A percentile compares a stretch with the other conserved stretches of the same genome.
Evolutionary conservation across 1,139 yeast genomes (phyloP).

Genomic region (Geotrichum australiense): DNA sequence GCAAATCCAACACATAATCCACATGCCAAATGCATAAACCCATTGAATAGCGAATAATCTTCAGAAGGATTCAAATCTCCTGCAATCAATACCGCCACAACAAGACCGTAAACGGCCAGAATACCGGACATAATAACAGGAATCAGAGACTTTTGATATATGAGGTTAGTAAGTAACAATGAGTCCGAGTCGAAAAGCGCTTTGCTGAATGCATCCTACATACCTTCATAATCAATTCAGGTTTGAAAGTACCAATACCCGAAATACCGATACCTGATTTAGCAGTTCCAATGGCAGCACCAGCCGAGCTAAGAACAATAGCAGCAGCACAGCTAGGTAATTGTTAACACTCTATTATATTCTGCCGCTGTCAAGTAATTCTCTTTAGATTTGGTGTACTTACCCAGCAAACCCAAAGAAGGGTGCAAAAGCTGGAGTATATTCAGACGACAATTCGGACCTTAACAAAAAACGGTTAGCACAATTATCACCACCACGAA

Average conservation of each 20-base stretch:
- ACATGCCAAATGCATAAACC: slow-evolving; percentile 97
- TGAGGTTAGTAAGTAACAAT: not conserved
- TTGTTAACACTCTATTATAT: not conserved
- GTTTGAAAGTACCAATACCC: slow-evolving; percentile 45
- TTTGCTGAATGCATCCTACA: slow-evolving; percentile 2
- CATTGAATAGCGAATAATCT: slow-evolving; percentile 95
- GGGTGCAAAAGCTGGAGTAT: slow-evolving; percentile 84
- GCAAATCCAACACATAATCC: slow-evolving; percentile 97
- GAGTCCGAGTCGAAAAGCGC: not conserved
- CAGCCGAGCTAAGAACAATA: slow-evolving; percentile 82
- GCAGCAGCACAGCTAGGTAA: slow-evolving; percentile 66
- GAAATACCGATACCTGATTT: slow-evolving; percentile 98
- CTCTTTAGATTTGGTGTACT: slow-evolving; percentile 20
- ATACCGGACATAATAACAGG: slow-evolving; percentile 99
- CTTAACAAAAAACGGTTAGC: slow-evolving; percentile 3
- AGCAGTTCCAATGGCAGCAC: slow-evolving; percentile 99
- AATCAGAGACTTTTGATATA: slow-evolving; percentile 40
- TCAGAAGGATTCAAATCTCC: slow-evolving; percentile 52
- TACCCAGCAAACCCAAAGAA: slow-evolving; percentile 89
- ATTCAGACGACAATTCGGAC: slow-evolving; percentile 37
- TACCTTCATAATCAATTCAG: slow-evolving; percentile 33
- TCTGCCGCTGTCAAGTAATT: not conserved
- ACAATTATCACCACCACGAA: no score
- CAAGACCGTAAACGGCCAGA: slow-evolving; percentile 97
- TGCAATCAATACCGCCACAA: slow-evolving; percentile 91